Evolutionary conservation across 2,329 filamentous ascomycete genomes (phyloP).

Genomic region (Alternaria ethzedia): DNA sequence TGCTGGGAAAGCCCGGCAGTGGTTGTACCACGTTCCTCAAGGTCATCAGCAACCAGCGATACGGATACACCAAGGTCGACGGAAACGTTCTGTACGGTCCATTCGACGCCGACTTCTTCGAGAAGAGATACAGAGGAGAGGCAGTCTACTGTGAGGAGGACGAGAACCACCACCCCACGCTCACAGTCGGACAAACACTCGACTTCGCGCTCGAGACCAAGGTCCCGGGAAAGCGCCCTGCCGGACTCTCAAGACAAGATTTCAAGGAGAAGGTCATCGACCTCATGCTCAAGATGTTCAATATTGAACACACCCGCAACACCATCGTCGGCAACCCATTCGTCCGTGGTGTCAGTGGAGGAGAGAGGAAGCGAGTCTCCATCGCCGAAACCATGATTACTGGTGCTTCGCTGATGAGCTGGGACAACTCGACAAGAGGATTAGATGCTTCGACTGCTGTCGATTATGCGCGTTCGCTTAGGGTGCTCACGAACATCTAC

Average conservation of each 20-base stretch:
- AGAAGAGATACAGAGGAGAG: conserved; percentile 76
- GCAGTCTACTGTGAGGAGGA: conserved; percentile 87
- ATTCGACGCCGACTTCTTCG: conserved; percentile 73
- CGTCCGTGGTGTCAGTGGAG: conserved; percentile 77
- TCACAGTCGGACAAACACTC: conserved; percentile 87
- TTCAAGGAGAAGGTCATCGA: conserved; percentile 80
- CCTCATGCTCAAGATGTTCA: conserved; percentile 87
- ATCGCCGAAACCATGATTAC: conserved; percentile 85
- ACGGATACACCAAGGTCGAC: conserved; percentile 64
- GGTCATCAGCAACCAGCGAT: conserved; percentile 61
- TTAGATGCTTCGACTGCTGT: conserved; percentile 58
- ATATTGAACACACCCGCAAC: conserved; percentile 85
- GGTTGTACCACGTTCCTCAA: conserved; percentile 64
- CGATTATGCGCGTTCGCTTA: conserved; percentile 56
- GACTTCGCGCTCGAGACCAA: conserved; percentile 86
- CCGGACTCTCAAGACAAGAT: conserved; percentile 72
- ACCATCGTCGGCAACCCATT: conserved; percentile 86
- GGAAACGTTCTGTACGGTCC: conserved; percentile 81
- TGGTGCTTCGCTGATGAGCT: conserved; percentile 72
- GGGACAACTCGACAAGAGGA: conserved; percentile 59
- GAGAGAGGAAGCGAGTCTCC: conserved; percentile 79
- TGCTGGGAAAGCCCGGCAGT: conserved; percentile 75
- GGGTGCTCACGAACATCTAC: conserved; percentile 79
- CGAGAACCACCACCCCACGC: conserved; percentile 81
- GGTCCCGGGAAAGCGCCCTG: conserved; percentile 79